phyloP scores from a whole-genome alignment of 2,329 filamentous ascomycete species.

The Colletotrichum orchidophilum region DNA sequence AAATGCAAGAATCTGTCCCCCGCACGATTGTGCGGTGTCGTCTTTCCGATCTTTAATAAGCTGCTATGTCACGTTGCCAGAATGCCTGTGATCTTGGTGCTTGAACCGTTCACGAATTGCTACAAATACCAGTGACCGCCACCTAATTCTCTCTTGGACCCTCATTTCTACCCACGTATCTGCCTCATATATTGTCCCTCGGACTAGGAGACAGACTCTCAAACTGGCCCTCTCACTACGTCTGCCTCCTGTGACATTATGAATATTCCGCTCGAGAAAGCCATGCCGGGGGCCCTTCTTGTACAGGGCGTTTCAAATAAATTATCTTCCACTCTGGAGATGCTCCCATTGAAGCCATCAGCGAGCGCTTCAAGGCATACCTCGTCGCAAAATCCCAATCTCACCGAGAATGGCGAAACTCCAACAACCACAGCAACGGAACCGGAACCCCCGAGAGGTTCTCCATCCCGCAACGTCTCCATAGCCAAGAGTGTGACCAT shows the following conservation, averaged over 20 bases:
- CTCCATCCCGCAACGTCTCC: slow-evolving; percentile 34
- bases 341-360: neutral
- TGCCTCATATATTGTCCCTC: too few relatives aligned
- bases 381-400: neutral
- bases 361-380: neutral
- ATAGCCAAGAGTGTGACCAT: slow-evolving; percentile 40
- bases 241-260: neutral
- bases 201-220: too few relatives aligned
- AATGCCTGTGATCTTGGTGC: neutral
- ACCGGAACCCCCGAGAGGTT: neutral
- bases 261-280: neutral
- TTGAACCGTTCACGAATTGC: neutral
- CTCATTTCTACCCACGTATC: neutral
- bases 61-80: neutral
- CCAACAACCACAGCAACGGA: neutral
- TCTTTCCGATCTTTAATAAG: neutral
- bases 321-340: neutral
- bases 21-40: neutral
- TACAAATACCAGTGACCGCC: neutral
- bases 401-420: neutral
- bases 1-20: neutral
- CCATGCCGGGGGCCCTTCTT: neutral
- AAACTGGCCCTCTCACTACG: too few relatives aligned
- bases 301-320: neutral
- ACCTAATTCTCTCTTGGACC: neutral